Evolutionary conservation across 1,139 yeast genomes (phyloP).

Genomic region (Geotrichum cucujoidarum): DNA sequence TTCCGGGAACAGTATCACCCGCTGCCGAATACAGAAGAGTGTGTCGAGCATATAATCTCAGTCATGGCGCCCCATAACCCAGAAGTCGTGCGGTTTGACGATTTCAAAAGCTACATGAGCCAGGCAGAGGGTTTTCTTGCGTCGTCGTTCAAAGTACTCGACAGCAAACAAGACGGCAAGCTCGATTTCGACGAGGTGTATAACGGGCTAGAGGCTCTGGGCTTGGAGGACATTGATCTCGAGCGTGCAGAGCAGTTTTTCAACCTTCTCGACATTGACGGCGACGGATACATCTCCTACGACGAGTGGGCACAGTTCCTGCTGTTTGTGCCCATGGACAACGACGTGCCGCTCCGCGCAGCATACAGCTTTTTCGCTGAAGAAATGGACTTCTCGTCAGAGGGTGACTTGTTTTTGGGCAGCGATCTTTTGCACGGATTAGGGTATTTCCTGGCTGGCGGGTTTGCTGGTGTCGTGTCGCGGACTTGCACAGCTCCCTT

Average conservation of each 20-base stretch:
- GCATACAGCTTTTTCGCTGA: conserved; percentile 80
- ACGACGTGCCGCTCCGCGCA: conserved; percentile 61
- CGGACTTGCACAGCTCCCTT: conserved; percentile 97
- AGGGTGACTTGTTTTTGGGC: conserved; percentile 84
- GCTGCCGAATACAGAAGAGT: conserved; percentile 56
- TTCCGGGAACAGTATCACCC: conserved; percentile 37
- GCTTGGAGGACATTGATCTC: conserved; percentile 52
- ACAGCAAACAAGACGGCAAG: conserved; percentile 70
- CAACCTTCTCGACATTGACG: conserved; percentile 52
- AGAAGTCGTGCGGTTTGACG: conserved; percentile 52
- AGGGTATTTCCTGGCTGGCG: conserved; percentile 92
- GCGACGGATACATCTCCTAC: conserved; percentile 69
- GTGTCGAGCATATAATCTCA: conserved; percentile 51
- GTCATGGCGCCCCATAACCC: conserved; percentile 57
- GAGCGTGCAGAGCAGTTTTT: conserved; percentile 57
- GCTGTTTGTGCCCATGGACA: conserved; percentile 67
- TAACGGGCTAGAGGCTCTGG: conserved; percentile 51
- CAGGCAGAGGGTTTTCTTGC: conserved; percentile 67
- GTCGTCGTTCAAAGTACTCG: conserved; percentile 64
- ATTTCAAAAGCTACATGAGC: conserved; percentile 56
- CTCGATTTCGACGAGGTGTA: conserved; percentile 63
- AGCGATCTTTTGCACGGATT: conserved; percentile 76
- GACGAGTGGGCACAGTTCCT: conserved; percentile 84
- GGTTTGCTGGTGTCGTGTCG: conserved; percentile 92
- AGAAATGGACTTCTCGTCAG: conserved; percentile 76